Base-by-base conservation (phyloP, 192 early-diverging fungal genomes). In the Backusella liffmaniae region DNA sequence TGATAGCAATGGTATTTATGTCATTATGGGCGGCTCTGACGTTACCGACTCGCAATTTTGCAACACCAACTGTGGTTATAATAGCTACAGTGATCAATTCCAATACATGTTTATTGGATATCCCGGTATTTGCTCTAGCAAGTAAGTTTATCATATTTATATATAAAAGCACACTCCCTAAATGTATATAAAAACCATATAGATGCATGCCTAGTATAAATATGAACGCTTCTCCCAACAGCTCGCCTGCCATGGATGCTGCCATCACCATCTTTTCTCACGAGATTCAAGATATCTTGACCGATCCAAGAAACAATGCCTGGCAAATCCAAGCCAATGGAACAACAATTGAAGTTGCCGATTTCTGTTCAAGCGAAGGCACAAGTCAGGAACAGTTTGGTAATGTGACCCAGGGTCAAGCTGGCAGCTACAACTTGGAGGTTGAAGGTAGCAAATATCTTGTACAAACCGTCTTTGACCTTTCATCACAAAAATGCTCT, bases 91-190 rank as follows among this genome's bases (percentile, higher is more conserved):
- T 44, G 77, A 79, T 62, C 59, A 83, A 10, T 79, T 79, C 26
- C 75, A 79, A 56, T 83, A 79, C 29, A 76, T 79, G 53, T 77
- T 69, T 39, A 80, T 83, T 75, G 82, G 82, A n/a, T 71, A 83
- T 72, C 82, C 82, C 69, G 70, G 67, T 15, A 29, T 13, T 13
- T 83, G 82, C 39, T 39, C 74, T 34, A n/a, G 29, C 39, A 32
- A 42, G 75, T 76, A 79, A 70, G 53, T 26, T 30, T 62, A n/a
- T 16, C 42, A 46, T 67, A 3, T 21, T 6, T 59, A 34, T 21
- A 21, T 59, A 34, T 5, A 49, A 49, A n/a, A n/a, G 2, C 46
- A 49, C 5, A 6, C 29, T 39, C 37, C 30, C n/a, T 62, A 59
- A 62, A 26, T 37, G 4, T 44, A 3, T 44, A 44, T 13, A 0